These are phyloP conservation scores for Moesziomyces globuligerus DNA, from an alignment of 1,284 basidiomycete species.

Conservation along the genomic window DNA sequence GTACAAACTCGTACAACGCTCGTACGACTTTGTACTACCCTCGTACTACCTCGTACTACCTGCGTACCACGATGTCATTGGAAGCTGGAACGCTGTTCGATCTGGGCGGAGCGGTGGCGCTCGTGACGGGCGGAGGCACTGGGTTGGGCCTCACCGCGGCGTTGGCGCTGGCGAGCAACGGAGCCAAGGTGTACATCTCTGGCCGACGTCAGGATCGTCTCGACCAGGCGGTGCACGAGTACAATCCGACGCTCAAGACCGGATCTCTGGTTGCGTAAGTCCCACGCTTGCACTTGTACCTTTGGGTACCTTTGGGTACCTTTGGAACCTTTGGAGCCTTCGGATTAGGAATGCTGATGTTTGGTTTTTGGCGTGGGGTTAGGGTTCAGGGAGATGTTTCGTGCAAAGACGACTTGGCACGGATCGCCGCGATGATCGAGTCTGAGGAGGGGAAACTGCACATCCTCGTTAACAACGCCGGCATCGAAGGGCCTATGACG, in stretches of 20 bases:
- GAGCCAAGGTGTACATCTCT: constrained; percentile 61
- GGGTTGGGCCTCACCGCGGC: constrained; percentile 60
- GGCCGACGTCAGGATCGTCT: constrained; percentile 50
- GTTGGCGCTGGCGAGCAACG: constrained; percentile 54
- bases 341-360: no score
- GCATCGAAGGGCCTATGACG: constrained; percentile 57
- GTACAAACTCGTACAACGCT: no score
- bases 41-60: background rate
- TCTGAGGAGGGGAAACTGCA: constrained; percentile 27
- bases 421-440: constrained; percentile 29
- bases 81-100: constrained; percentile 30
- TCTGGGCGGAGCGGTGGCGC: constrained; percentile 48
- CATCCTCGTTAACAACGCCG: constrained; percentile 61
- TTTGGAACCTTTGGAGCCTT: background rate
- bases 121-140: constrained; percentile 61
- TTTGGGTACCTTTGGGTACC: no score
- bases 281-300: background rate
- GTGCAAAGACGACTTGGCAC: constrained; percentile 34
- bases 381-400: constrained; percentile 48
- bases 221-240: constrained; percentile 29
- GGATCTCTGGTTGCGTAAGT: constrained; percentile 36
- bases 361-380: background rate
- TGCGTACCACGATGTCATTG: constrained; percentile 14
- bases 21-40: background rate
- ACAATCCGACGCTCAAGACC: constrained; percentile 1